Evolutionary conservation across 2,329 filamentous ascomycete genomes (phyloP).

Genomic region (Cladosporium phlei): DNA sequence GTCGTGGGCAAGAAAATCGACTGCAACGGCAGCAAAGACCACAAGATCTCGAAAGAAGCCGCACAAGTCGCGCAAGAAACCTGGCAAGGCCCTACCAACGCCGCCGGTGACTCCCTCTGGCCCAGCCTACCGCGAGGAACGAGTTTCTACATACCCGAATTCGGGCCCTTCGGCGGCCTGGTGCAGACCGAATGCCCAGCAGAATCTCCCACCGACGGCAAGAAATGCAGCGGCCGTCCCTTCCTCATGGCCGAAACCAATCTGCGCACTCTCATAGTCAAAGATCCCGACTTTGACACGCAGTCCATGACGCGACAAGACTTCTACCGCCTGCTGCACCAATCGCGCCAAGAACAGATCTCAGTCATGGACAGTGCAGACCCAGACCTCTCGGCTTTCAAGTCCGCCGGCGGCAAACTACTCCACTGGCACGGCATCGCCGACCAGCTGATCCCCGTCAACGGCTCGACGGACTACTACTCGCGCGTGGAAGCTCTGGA

Average conservation of each 20-base stretch:
- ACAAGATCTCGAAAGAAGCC: constrained; percentile 40
- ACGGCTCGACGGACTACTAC: constrained; percentile 33
- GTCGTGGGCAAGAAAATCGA: constrained; percentile 33
- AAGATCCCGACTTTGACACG: constrained; percentile 41
- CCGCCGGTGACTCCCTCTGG: constrained; percentile 42
- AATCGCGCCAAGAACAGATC: constrained; percentile 39
- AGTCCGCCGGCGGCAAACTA: constrained; percentile 23
- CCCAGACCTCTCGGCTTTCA: constrained; percentile 33
- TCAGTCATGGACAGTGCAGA: constrained; percentile 36
- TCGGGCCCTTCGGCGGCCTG: constrained; percentile 21
- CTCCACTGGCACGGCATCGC: constrained; percentile 10
- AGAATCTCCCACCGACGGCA: constrained; percentile 40
- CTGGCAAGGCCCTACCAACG: constrained; percentile 37
- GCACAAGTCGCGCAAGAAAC: constrained; percentile 36
- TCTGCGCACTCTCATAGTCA: constrained; percentile 47
- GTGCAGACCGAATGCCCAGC: constrained; percentile 24
- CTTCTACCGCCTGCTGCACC: constrained; percentile 34
- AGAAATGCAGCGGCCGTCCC: constrained; percentile 38
- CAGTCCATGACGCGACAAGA: constrained; percentile 37
- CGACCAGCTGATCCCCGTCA: constrained; percentile 30
- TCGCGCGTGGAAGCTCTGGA: constrained; percentile 23
- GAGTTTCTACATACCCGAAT: constrained; percentile 36
- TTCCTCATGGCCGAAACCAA: constrained; percentile 44
- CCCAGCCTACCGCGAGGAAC: constrained; percentile 45
- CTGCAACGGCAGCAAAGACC: constrained; percentile 34